phyloP scores from a whole-genome alignment of 345 rosid species.

The Lenwebbia sp. region DNA sequence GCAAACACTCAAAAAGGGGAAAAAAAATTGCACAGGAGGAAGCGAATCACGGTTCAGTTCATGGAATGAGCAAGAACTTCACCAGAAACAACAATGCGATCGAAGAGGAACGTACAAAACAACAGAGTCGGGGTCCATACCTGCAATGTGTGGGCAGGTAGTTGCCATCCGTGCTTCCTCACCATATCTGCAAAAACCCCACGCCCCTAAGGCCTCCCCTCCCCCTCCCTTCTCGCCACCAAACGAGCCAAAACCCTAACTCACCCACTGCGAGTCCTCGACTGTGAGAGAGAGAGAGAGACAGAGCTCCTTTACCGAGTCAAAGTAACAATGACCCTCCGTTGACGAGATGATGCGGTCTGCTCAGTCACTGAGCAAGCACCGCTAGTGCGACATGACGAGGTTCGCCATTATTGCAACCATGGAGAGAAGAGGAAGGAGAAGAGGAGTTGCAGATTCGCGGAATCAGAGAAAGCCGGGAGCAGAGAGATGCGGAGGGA shows the following conservation, averaged over 20 bases:
- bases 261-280: not conserved
- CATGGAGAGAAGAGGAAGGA: not conserved
- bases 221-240: not conserved
- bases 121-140: slow-evolving; percentile 13
- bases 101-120: not conserved
- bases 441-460: not conserved
- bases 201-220: not conserved
- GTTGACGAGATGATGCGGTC: not conserved
- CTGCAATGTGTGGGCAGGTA: slow-evolving; percentile 96
- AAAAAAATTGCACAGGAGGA: not conserved
- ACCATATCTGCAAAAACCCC: slow-evolving; percentile 38
- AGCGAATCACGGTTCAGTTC: not conserved
- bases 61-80: not conserved
- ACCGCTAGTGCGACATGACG: not conserved
- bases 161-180: slow-evolving; percentile 98
- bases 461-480: not conserved
- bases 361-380: not conserved
- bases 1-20: not conserved
- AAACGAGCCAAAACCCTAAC: not conserved
- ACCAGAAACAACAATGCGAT: not conserved
- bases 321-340: not conserved
- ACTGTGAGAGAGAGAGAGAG: not conserved
- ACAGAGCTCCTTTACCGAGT: not conserved
- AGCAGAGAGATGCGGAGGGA: not conserved
- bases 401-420: not conserved